A percentile compares a stretch with the other conserved stretches of the same genome.
Evolutionary conservation across 176 grass and related monocot genomes (phyloP).

Genomic region (Leersia perrieri): DNA sequence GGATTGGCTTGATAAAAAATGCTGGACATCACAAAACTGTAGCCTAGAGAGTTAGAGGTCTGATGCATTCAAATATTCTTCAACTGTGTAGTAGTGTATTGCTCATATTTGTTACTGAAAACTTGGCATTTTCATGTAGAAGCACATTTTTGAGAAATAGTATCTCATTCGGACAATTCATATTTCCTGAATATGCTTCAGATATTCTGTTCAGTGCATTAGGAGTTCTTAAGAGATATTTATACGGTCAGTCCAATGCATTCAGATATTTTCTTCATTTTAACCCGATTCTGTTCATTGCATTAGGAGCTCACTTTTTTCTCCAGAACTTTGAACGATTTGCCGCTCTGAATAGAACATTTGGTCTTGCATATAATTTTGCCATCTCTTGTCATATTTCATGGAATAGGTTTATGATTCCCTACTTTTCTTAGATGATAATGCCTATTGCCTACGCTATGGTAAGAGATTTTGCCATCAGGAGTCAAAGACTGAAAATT

Average conservation of each 20-base stretch:
- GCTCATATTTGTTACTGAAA: neutral
- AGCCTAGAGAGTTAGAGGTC: conserved; percentile 44
- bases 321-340: neutral
- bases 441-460: neutral
- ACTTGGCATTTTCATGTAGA: neutral
- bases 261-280: too few relatives aligned
- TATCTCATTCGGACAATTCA: neutral
- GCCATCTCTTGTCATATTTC: neutral
- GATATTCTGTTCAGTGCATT: neutral
- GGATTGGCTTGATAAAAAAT: conserved; percentile 25
- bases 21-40: conserved; percentile 21
- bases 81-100: neutral
- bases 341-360: neutral
- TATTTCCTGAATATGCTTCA: neutral
- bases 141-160: neutral
- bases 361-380: neutral
- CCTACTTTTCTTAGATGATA: neutral
- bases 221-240: too few relatives aligned
- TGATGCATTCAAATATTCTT: conserved; percentile 18
- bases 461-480: neutral
- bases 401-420: neutral
- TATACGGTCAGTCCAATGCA: too few relatives aligned
- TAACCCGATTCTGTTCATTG: neutral
- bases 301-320: neutral
- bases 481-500: neutral